Evolutionary conservation across 495 filamentous ascomycete genomes (phyloP).

Genomic region (Trichoderma erinaceum): DNA sequence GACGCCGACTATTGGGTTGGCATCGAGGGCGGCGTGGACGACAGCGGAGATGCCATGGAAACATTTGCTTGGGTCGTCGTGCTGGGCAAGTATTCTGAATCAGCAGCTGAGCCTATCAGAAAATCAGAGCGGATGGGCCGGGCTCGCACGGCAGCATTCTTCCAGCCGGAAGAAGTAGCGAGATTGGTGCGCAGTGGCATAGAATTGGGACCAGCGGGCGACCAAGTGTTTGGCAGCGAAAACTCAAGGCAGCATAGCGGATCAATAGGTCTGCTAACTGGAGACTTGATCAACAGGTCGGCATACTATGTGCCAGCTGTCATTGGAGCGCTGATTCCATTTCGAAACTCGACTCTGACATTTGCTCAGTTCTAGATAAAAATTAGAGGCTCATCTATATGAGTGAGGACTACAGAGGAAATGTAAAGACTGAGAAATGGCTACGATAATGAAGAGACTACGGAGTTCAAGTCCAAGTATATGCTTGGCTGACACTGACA

Average conservation of each 20-base stretch:
- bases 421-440: neutral
- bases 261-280: conserved; percentile 26
- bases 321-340: conserved; percentile 25
- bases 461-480: no score
- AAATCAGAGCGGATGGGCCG: conserved; percentile 19
- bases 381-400: neutral
- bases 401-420: neutral
- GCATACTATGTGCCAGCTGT: conserved; percentile 24
- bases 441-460: no score
- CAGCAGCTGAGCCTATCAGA: neutral
- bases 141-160: conserved; percentile 27
- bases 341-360: conserved; percentile 20
- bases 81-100: neutral
- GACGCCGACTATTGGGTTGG: conserved; percentile 27
- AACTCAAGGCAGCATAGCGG: conserved; percentile 25
- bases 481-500: no score
- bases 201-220: conserved; percentile 24
- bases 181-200: conserved; percentile 21
- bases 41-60: conserved; percentile 19
- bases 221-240: conserved; percentile 20
- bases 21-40: conserved; percentile 26
- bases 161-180: conserved; percentile 22
- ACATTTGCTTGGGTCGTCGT: conserved; percentile 30
- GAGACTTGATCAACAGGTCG: conserved; percentile 20
- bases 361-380: neutral